These are phyloP conservation scores for Arachis hypogaea DNA, from an alignment of 306 rosid species.

Conservation along the genomic window DNA sequence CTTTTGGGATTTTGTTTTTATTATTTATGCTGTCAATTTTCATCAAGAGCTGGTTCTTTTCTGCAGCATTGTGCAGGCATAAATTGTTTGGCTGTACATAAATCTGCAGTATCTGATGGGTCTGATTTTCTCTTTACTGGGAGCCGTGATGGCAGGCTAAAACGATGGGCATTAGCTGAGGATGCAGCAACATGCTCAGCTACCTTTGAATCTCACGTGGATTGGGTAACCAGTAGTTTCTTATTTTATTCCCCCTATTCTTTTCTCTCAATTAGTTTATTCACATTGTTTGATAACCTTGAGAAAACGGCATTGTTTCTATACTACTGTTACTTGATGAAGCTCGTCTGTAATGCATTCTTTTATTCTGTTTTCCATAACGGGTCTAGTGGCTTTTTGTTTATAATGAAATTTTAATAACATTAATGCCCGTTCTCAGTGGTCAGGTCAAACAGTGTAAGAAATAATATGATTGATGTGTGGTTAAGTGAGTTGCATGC, in stretches of 20 bases:
- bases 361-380: not conserved
- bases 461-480: not conserved
- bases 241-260: not conserved
- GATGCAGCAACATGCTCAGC: constrained; percentile 83
- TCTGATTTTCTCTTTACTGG: constrained; percentile 86
- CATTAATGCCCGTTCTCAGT: constrained; percentile 11
- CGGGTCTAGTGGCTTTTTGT: constrained; percentile 11
- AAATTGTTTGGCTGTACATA: constrained; percentile 78
- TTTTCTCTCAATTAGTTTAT: constrained; percentile 20
- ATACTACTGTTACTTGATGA: constrained; percentile 28
- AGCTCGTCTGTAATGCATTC: constrained; percentile 16
- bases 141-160: constrained; percentile 97
- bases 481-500: not conserved
- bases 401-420: constrained; percentile 4
- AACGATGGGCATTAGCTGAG: constrained; percentile 79
- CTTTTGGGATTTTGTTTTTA: not conserved
- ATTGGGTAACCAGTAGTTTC: constrained; percentile 71
- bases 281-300: constrained; percentile 14
- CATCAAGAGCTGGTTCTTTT: constrained; percentile 42
- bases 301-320: not conserved
- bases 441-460: constrained; percentile 1
- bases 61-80: constrained; percentile 95
- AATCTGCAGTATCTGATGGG: constrained; percentile 61
- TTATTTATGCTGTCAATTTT: constrained; percentile 15
- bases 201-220: constrained; percentile 98